Conservation (phyloP, 495 filamentous ascomycete species). For the Aspergillus incahuasiensis region DNA sequence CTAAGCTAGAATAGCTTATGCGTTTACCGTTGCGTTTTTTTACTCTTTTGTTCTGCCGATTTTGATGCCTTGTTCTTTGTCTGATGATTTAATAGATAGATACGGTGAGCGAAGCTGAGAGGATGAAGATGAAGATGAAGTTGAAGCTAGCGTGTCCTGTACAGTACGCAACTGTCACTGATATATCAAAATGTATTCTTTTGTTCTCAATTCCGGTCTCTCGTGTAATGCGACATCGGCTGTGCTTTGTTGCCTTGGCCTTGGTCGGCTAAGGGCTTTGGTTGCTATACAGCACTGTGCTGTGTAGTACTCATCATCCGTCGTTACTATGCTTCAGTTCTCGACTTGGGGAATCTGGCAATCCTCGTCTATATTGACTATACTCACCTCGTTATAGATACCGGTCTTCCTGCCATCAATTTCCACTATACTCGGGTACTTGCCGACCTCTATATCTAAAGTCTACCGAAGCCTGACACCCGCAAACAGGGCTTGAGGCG, state of each 20-base stretch:
- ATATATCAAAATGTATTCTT: conserved; percentile 29
- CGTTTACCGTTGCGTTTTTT: conserved; percentile 10
- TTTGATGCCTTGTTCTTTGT: conserved; percentile 15
- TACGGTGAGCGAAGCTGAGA: conserved; percentile 16
- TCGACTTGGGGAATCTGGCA: no score
- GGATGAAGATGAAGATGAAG: no score
- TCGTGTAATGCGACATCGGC: not conserved
- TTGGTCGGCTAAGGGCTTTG: not conserved
- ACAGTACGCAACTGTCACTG: conserved; percentile 32
- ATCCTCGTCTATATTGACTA: no score
- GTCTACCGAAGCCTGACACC: no score
- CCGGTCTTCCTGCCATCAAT: no score
- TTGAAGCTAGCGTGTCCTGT: conserved; percentile 30
- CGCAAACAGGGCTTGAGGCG: no score
- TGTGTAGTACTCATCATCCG: not conserved
- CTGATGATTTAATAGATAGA: conserved; percentile 30
- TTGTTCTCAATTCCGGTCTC: conserved; percentile 2
- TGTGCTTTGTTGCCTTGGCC: not conserved
- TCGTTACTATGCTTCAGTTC: no score
- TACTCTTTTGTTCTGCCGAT: no score
- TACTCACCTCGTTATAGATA: no score
- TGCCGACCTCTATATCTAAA: no score
- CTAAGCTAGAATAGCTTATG: conserved; percentile 11
- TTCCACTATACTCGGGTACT: no score
- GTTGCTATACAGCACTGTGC: not conserved